Percentiles rank a stretch among this genome's conserved stretches.
Conservation (phyloP, 129 eudicot genomes). For the Pittosporum tobira region DNA sequence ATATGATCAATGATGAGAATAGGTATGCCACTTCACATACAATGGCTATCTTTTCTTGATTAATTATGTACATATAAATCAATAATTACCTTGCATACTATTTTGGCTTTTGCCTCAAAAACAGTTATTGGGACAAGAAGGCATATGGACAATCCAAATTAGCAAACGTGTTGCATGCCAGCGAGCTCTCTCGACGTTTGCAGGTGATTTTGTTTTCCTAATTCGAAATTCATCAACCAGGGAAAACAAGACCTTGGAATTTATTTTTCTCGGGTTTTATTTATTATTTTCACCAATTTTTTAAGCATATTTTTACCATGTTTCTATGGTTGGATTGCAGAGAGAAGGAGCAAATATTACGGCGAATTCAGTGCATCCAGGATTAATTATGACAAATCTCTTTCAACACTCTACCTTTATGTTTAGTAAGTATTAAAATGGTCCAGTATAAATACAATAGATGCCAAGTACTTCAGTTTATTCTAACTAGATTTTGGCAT, state of each 20-base stretch:
- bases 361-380: slow-evolving; percentile 93
- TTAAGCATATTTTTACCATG: background rate
- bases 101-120: slow-evolving; percentile 2
- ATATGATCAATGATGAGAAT: slow-evolving; percentile 46
- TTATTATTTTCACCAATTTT: too few relatives aligned
- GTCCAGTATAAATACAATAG: too few relatives aligned
- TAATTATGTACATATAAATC: too few relatives aligned
- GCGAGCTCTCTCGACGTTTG: slow-evolving; percentile 67
- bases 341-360: slow-evolving; percentile 78
- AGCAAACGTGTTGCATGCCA: slow-evolving; percentile 78
- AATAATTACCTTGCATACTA: background rate
- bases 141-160: slow-evolving; percentile 94
- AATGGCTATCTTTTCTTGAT: too few relatives aligned
- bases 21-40: slow-evolving; percentile 26
- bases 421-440: slow-evolving; percentile 42
- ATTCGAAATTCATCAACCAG: background rate
- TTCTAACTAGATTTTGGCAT: background rate
- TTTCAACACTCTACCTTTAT: slow-evolving; percentile 38
- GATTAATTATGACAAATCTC: slow-evolving; percentile 87
- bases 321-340: slow-evolving; percentile 23
- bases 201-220: slow-evolving; percentile 28
- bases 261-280: background rate
- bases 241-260: too few relatives aligned
- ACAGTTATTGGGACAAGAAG: slow-evolving; percentile 79
- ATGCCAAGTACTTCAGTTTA: background rate